Evolutionary conservation across 306 rosid species (phyloP), one percentile per base, ranked within the genome.

Genomic region (Carpinus fangiana): DNA sequence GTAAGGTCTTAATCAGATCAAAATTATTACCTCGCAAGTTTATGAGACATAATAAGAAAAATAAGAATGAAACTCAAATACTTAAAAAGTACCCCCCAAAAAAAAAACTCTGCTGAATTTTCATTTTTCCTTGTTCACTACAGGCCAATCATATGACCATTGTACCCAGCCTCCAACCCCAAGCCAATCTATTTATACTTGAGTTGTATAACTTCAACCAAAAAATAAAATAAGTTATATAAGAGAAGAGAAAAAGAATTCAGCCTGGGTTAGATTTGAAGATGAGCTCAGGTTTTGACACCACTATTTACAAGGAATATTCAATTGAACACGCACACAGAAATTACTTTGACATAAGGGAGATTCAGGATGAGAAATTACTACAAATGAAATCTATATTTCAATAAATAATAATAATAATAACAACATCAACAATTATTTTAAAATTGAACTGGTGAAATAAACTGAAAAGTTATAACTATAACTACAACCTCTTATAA

Each of bases 101-200:
- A 20, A 57, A 56, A 23, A 57, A 57, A 65, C 36, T 65, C 26
- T 36, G 67, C 67, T 34, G 3, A 9, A 65, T 65, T 34, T 41
- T 66, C 48, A 8, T 38, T 50, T 38, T 66, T 41, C 26, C 50
- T 66, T 18, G 46, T 17, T 62, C 20, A 6, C 45, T 18, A 36
- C 5, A 34, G 69, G 46, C 14, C 46, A 34, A 62, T 34, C 13
- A 38, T 38, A 66, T 8, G 50, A 66, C 8, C 50, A 66, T 38
- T 38, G 14, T n/a, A 38, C 71, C 71, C 50, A 66, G 48, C 71
- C 71, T 66, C 71, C 50, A 66, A 65, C 70, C 70, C 21, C 0
- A 65, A 36, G 23, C 23, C 21, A 17, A 41, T 38, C 48, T 0
- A 17, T 38, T 16, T 36, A 66, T 17, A 38, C 8, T 20, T 12